Percentiles rank a stretch among this genome's conserved stretches.
These are phyloP conservation scores for Puccinia triticina DNA, from an alignment of 1,284 basidiomycete species.

Conservation along the genomic window DNA sequence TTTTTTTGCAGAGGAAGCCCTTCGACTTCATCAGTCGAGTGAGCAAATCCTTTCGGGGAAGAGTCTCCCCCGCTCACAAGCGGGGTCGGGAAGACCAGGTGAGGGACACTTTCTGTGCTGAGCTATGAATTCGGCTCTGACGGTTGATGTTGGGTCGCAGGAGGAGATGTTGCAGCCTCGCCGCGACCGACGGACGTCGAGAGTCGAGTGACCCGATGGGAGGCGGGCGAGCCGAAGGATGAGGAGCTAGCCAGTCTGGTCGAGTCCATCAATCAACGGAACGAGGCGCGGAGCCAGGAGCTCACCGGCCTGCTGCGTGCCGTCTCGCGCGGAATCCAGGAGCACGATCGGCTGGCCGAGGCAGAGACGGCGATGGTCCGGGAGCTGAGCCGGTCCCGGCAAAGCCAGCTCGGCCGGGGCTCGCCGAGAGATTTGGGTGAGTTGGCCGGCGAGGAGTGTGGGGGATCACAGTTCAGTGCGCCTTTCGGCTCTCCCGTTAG, in stretches of 20 bases:
- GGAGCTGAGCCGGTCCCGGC: not conserved
- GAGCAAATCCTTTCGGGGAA: not conserved
- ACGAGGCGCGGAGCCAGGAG: not conserved
- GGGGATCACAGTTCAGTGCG: slow-evolving; percentile 26
- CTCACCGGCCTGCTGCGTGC: not conserved
- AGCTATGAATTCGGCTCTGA: not conserved
- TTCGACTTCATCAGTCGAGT: slow-evolving; percentile 8
- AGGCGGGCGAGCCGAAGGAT: slow-evolving; percentile 21
- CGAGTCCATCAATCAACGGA: not conserved
- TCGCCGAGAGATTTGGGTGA: not conserved
- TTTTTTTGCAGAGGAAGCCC: slow-evolving; percentile 12
- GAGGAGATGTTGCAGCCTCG: not conserved
- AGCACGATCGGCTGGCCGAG: not conserved
- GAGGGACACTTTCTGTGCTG: not conserved
- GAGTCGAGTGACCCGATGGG: slow-evolving; percentile 19
- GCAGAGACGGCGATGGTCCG: slow-evolving; percentile 25
- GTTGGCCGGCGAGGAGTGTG: slow-evolving; percentile 23
- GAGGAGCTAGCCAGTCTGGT: slow-evolving; percentile 30
- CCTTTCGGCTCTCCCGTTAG: not conserved
- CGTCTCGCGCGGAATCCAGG: not conserved
- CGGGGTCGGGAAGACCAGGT: not conserved
- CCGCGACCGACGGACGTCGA: slow-evolving; percentile 10
- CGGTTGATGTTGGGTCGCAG: not conserved
- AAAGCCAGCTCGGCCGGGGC: not conserved
- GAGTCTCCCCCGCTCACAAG: not conserved